A percentile compares a stretch with the other conserved stretches of the same genome.
Evolutionary conservation across 306 rosid genomes (phyloP).

Genomic region (Mimosa bimucronata): DNA sequence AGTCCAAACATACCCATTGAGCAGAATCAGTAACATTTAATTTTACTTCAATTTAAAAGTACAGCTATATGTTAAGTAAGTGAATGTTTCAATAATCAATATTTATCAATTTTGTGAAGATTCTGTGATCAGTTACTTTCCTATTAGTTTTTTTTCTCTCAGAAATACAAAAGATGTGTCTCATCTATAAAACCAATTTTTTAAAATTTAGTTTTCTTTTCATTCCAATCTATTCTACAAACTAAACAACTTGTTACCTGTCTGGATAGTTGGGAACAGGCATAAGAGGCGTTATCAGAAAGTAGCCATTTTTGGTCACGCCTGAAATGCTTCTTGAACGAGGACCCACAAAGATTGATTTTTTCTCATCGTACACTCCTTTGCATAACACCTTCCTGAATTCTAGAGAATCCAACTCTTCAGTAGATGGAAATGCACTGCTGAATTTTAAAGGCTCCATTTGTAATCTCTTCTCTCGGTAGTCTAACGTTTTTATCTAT

Average conservation of each 20-base stretch:
- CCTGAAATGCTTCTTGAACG: conserved; percentile 99
- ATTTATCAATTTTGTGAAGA: neutral
- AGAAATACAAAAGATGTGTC: neutral
- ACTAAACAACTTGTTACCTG: conserved; percentile 48
- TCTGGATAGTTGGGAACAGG: conserved; percentile 59
- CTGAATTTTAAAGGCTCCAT: conserved; percentile 69
- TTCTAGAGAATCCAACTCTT: conserved; percentile 67
- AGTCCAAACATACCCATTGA: neutral
- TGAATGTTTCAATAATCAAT: neutral
- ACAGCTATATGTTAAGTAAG: neutral
- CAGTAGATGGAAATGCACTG: conserved; percentile 46
- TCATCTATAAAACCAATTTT: neutral
- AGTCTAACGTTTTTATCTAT: conserved; percentile 75
- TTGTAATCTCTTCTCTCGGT: conserved; percentile 73
- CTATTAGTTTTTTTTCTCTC: neutral
- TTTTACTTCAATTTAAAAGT: neutral
- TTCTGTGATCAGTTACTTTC: neutral
- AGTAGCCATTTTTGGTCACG: conserved; percentile 92
- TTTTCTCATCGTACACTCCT: conserved; percentile 80
- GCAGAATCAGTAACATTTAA: neutral
- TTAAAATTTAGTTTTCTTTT: neutral
- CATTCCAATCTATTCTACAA: neutral
- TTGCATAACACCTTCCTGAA: conserved; percentile 74
- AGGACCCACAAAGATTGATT: conserved; percentile 84
- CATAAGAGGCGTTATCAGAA: conserved; percentile 81